phyloP scores from a whole-genome alignment of 306 rosid species.

The peach (Prunus persica) region DNA sequence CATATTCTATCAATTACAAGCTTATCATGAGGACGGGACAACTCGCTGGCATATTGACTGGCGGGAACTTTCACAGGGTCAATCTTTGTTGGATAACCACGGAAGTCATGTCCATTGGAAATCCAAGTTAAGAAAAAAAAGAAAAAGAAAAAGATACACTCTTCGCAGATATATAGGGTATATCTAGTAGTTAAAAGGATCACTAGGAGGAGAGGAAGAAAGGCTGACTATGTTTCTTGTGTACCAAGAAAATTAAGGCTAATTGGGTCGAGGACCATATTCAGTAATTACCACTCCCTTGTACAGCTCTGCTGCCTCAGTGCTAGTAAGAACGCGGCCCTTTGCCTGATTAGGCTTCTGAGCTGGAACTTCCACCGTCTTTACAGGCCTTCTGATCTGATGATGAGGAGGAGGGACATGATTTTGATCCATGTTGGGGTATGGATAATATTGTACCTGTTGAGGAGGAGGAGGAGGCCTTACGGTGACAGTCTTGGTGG shows the following conservation, averaged over 20 bases:
- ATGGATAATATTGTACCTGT: neutral
- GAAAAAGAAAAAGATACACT: neutral
- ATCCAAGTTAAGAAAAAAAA: neutral
- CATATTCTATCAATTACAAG: neutral
- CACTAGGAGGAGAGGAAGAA: no score
- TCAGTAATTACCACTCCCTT: constrained; percentile 3
- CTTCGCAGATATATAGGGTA: neutral
- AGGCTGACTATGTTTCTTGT: neutral
- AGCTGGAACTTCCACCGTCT: no score
- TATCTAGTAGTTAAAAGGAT: neutral
- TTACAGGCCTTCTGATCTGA: no score
- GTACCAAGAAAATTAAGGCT: neutral
- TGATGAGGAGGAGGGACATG: no score
- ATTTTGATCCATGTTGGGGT: no score
- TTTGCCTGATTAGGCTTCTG: no score
- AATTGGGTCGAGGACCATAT: neutral
- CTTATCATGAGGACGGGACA: neutral
- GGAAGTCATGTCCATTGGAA: neutral
- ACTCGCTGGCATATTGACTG: neutral
- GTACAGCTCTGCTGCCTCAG: constrained; percentile 13
- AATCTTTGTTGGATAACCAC: neutral
- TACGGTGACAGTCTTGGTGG: neutral
- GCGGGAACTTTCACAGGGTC: neutral
- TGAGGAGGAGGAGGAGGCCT: neutral
- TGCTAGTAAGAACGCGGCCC: neutral